Evolutionary conservation across 2,329 filamentous ascomycete species (phyloP).

Genomic region (Xylariaceae sp.): DNA sequence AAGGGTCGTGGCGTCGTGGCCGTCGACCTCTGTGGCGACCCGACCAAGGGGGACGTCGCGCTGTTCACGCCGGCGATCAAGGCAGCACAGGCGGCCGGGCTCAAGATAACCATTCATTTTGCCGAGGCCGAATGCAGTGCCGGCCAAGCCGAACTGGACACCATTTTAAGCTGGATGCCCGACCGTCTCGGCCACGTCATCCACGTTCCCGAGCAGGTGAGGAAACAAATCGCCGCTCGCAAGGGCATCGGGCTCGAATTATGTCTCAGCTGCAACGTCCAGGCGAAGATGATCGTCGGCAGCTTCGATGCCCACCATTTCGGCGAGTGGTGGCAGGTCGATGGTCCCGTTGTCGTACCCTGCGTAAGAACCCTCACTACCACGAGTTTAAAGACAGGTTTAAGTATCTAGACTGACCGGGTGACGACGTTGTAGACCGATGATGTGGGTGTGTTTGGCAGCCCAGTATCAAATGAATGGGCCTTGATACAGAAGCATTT

Average conservation of each 20-base stretch:
- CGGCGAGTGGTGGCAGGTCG: constrained; percentile 70
- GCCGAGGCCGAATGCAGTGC: constrained; percentile 70
- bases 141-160: constrained; percentile 64
- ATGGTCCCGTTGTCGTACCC: constrained; percentile 67
- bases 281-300: constrained; percentile 73
- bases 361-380: constrained; percentile 61
- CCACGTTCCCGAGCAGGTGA: constrained; percentile 69
- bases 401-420: neutral
- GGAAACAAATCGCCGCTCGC: constrained; percentile 54
- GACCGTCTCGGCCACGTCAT: constrained; percentile 81
- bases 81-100: constrained; percentile 58
- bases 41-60: constrained; percentile 65
- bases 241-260: constrained; percentile 72
- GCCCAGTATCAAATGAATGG: constrained; percentile 79
- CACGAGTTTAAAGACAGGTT: neutral
- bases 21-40: constrained; percentile 81
- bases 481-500: constrained; percentile 76
- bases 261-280: constrained; percentile 82
- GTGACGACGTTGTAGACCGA: constrained; percentile 66
- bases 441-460: constrained; percentile 83
- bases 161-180: constrained; percentile 70
- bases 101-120: constrained; percentile 79
- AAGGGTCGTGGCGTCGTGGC: constrained; percentile 67
- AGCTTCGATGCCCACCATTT: constrained; percentile 77
- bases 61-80: constrained; percentile 66